Percentiles rank a stretch among this genome's conserved stretches.
These are phyloP conservation scores for Tolypocladium amazonense DNA, from an alignment of 2,329 filamentous ascomycete genomes.

Conservation along the genomic window DNA sequence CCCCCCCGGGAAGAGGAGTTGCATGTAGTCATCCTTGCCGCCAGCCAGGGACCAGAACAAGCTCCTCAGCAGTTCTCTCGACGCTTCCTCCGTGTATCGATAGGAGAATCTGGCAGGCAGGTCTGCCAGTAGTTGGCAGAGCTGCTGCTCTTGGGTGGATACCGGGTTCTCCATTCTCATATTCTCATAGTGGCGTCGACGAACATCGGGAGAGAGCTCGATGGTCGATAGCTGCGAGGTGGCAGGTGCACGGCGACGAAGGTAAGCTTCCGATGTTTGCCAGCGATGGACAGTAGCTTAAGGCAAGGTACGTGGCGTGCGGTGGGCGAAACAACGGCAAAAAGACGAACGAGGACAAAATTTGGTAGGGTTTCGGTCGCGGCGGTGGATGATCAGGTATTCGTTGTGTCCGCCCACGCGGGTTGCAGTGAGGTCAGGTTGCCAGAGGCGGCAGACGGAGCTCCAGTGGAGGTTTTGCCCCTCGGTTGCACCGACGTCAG, in stretches of 20 bases:
- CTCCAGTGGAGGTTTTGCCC: background rate
- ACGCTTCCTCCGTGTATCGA: constrained; percentile 64
- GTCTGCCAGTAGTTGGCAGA: constrained; percentile 72
- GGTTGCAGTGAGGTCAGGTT: background rate
- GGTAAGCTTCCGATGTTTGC: background rate
- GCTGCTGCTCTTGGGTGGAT: constrained; percentile 65
- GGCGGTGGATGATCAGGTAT: background rate
- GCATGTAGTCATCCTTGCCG: constrained; percentile 62
- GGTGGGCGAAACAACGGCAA: background rate
- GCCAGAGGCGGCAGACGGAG: background rate
- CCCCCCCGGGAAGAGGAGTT: constrained; percentile 73
- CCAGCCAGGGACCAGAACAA: constrained; percentile 84
- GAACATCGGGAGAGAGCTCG: background rate
- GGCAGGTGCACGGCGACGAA: background rate
- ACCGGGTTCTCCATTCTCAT: constrained; percentile 40
- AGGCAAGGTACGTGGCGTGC: background rate
- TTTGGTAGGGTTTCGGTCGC: background rate
- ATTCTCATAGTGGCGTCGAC: constrained; percentile 14
- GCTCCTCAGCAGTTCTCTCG: constrained; percentile 60
- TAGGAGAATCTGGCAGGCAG: constrained; percentile 65
- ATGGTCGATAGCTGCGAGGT: background rate
- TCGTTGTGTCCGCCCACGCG: background rate
- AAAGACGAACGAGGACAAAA: background rate
- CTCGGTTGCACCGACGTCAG: constrained; percentile 3
- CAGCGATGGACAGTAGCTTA: background rate